These are phyloP conservation scores for Pleoardoris graminearum DNA, from an alignment of 2,329 filamentous ascomycete species.

Conservation along the genomic window DNA sequence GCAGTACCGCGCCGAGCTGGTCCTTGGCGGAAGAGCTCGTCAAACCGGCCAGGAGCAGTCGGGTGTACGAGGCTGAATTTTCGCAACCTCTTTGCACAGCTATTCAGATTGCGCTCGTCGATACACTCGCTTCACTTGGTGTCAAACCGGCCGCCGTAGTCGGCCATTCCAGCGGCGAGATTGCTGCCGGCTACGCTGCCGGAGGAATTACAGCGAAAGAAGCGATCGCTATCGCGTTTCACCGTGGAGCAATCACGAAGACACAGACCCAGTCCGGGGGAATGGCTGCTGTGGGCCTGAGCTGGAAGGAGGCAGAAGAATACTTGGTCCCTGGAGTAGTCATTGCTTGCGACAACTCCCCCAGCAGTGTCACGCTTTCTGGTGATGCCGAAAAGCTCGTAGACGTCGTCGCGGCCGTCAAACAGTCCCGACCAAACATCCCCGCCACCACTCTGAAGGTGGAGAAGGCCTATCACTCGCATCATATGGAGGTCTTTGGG, in stretches of 20 bases:
- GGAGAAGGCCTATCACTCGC: constrained; percentile 51
- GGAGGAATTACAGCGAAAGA: not conserved
- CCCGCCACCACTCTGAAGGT: constrained; percentile 42
- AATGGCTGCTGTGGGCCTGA: constrained; percentile 15
- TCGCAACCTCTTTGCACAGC: constrained; percentile 26
- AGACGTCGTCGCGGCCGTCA: not conserved
- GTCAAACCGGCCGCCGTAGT: constrained; percentile 19
- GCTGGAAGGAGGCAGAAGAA: not conserved
- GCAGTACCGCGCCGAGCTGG: no score
- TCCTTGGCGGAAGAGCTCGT: no score
- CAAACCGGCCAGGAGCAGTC: not conserved
- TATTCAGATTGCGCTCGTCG: constrained; percentile 26
- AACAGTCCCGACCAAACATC: not conserved
- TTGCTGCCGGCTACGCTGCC: constrained; percentile 26
- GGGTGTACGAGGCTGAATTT: constrained; percentile 7
- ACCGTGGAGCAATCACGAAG: not conserved
- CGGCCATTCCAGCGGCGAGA: constrained; percentile 32
- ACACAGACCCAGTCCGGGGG: not conserved
- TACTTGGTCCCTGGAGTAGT: not conserved
- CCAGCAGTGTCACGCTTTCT: constrained; percentile 48
- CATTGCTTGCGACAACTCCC: constrained; percentile 37
- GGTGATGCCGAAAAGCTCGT: constrained; percentile 46
- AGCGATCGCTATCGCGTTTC: constrained; percentile 11
- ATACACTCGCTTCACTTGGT: constrained; percentile 16
- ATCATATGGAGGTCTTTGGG: no score